A percentile compares a stretch with the other conserved stretches of the same genome.
Evolutionary conservation across 2,329 filamentous ascomycete genomes (phyloP).

Genomic region (Daldinia sp.): DNA sequence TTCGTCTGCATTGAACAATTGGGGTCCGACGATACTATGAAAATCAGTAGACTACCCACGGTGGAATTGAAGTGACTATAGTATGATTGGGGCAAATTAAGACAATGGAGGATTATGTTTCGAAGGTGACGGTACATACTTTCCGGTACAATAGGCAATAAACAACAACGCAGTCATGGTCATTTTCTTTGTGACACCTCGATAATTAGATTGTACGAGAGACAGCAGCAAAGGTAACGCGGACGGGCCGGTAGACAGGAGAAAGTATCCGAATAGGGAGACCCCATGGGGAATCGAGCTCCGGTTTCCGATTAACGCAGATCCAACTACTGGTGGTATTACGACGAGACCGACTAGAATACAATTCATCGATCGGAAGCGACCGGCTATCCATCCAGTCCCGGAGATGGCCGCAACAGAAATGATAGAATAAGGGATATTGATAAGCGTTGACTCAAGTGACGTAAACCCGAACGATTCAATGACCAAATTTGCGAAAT

Average conservation of each 20-base stretch:
- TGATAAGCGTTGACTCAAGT: slow-evolving; percentile 63
- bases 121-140: slow-evolving; percentile 40
- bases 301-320: slow-evolving; percentile 61
- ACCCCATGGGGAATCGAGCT: slow-evolving; percentile 51
- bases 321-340: slow-evolving; percentile 60
- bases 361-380: slow-evolving; percentile 60
- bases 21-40: slow-evolving; percentile 58
- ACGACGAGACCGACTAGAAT: slow-evolving; percentile 60
- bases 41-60: slow-evolving; percentile 11
- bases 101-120: not conserved
- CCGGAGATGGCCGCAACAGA: slow-evolving; percentile 57
- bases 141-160: slow-evolving; percentile 63
- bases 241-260: slow-evolving; percentile 61
- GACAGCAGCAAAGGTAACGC: slow-evolving; percentile 64
- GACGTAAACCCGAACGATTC: slow-evolving; percentile 63
- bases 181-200: slow-evolving; percentile 68
- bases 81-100: no score
- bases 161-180: slow-evolving; percentile 65
- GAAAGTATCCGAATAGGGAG: slow-evolving; percentile 66
- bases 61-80: no score
- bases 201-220: slow-evolving; percentile 63
- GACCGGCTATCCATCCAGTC: slow-evolving; percentile 60
- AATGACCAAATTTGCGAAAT: slow-evolving; percentile 66
- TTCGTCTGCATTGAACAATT: slow-evolving; percentile 60
- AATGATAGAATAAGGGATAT: slow-evolving; percentile 66